Evolutionary conservation across 176 grass and related monocot genomes (phyloP).

Genomic region (Oryza nivara): DNA sequence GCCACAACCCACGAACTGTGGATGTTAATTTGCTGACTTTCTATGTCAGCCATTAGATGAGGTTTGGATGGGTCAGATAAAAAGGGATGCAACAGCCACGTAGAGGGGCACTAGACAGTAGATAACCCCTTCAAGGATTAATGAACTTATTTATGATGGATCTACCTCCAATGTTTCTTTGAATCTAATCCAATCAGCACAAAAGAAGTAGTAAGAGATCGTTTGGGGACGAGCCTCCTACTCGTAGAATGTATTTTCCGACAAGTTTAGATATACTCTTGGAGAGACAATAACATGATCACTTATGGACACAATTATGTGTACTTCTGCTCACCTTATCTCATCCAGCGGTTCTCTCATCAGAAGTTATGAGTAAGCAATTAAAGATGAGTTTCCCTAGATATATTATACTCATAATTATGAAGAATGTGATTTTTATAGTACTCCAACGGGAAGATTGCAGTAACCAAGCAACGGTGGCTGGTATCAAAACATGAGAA

Average conservation of each 20-base stretch:
- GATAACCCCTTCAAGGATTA: background rate
- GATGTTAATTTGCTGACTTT: background rate
- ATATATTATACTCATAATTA: background rate
- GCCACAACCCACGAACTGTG: background rate
- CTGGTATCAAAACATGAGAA: background rate
- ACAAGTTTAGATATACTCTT: no score
- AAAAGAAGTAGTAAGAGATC: no score
- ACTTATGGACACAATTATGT: no score
- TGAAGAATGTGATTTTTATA: background rate
- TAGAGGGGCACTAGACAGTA: background rate
- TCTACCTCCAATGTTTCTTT: background rate
- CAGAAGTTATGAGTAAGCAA: conserved; percentile 12
- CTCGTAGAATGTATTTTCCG: no score
- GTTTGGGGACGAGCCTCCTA: no score
- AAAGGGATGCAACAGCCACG: background rate
- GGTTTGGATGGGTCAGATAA: background rate
- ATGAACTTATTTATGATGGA: background rate
- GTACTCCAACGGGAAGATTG: conserved; percentile 8
- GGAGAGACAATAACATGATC: no score
- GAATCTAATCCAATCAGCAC: background rate
- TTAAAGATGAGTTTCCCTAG: background rate
- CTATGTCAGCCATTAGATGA: background rate
- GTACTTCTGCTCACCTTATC: background rate
- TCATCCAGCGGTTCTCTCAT: background rate
- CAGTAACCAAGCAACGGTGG: background rate